Evolutionary conservation across 345 rosid species (phyloP).

Genomic region (Gossypium longicalyx): DNA sequence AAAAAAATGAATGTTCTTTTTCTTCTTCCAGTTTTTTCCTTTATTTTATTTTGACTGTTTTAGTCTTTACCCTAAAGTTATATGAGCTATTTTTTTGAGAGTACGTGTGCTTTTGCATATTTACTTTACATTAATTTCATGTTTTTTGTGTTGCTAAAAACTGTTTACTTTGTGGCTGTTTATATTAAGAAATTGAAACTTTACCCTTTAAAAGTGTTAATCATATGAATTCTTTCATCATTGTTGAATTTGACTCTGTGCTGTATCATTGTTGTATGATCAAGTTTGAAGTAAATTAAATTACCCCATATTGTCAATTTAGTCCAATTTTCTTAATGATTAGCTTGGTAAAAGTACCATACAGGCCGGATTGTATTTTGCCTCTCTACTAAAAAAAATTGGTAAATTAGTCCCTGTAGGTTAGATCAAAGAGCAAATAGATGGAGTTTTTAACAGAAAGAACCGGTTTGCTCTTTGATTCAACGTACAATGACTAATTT

Average conservation of each 20-base stretch:
- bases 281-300: constrained; percentile 3
- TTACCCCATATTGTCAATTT: not conserved
- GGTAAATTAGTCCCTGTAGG: too few species aligned
- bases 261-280: not conserved
- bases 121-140: not conserved
- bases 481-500: too few species aligned
- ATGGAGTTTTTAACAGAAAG: too few species aligned
- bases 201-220: constrained; percentile 3
- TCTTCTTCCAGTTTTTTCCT: not conserved
- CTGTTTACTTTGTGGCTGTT: not conserved
- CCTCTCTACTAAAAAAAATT: too few species aligned
- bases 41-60: not conserved
- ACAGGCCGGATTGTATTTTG: too few species aligned
- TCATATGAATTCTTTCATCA: constrained; percentile 10
- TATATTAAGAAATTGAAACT: not conserved
- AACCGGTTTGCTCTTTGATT: too few species aligned
- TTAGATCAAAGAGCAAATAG: too few species aligned
- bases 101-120: too few species aligned
- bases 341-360: not conserved
- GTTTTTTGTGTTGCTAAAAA: not conserved
- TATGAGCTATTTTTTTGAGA: not conserved
- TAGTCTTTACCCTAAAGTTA: not conserved
- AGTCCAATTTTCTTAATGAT: not conserved
- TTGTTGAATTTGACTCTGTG: constrained; percentile 1
- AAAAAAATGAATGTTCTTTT: not conserved